Base-by-base conservation (phyloP, 331 rosid genomes). In the Malus hybrid region DNA sequence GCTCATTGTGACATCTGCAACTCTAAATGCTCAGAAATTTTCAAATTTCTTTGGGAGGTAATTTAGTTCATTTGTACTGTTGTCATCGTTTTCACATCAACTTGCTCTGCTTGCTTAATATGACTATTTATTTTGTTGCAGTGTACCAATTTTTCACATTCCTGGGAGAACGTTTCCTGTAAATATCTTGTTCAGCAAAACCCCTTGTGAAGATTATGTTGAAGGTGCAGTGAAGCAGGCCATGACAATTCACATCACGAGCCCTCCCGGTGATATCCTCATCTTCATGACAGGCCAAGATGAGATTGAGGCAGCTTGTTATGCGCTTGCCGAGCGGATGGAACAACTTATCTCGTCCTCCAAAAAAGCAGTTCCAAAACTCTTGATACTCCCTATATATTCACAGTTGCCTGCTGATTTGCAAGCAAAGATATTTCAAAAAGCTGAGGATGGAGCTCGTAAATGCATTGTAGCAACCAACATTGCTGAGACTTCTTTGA, bases 91-190 rank as follows among this genome's bases (percentile, higher is more conserved):
- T 39, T 59, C 33, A 32, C 36, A 27, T 73, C 64, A 55, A 61
- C 71, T 75, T 72, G 69, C 78, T 77, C 71, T 24, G 59, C 72
- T 57, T 16, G 72, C 80, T 76, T 52, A 33, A 29, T 82, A 65
- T 76, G 28, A 62, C 39, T 63, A 59, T 42, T 77, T 61, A 39
- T 27, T 61, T 79, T 55, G 52, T 76, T 87, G 88, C 97, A 92
- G 99, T 80, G 97, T 95, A 22, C 99, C 99, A 0, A 79, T 92
- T 76, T 95, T 85, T 80, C 84, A 85, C 87, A 95, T 95, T 76
- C 97, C 97, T 16, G 99, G 99, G 67, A 91, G 99, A 85, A 94
- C 99, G 83, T 94, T 94, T 84, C 99, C 99, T 68, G 99, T 92
- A 63, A 90, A 87, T 74, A 86, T 24, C 76, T 80, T 92, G 85